phyloP scores from a whole-genome alignment of 345 rosid species.

The Diplotaxis tenuifolia region DNA sequence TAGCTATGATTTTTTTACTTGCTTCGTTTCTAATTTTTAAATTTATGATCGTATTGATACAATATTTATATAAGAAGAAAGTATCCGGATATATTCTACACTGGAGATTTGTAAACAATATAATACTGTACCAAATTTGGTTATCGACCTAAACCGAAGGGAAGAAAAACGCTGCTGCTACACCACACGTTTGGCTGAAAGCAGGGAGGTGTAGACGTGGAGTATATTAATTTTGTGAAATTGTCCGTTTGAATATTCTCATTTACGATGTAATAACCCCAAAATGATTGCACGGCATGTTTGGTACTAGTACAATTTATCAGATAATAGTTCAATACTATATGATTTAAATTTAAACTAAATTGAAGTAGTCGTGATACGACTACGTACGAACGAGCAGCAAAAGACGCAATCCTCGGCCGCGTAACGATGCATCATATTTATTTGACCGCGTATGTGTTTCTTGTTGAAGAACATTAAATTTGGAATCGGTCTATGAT shows the following conservation, averaged over 20 bases:
- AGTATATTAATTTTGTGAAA: neutral
- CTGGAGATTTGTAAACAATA: neutral
- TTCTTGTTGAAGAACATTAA: conserved; percentile 31
- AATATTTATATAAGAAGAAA: neutral
- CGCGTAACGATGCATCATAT: conserved; percentile 33
- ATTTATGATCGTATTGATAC: neutral
- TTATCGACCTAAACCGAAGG: neutral
- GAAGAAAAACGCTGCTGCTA: neutral
- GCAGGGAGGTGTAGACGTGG: neutral
- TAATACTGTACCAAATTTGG: neutral
- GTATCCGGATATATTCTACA: neutral
- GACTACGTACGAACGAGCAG: conserved; percentile 17
- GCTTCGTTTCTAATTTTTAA: neutral
- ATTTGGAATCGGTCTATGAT: conserved; percentile 28
- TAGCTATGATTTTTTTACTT: neutral
- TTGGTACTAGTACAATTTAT: neutral
- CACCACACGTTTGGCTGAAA: neutral
- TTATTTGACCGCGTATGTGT: conserved; percentile 37
- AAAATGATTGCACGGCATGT: conserved; percentile 26
- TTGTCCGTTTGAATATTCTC: conserved; percentile 3
- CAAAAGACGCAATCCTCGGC: neutral
- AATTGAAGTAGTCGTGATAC: conserved; percentile 32
- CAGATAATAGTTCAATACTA: neutral
- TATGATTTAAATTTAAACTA: neutral
- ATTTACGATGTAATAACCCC: neutral